Percentiles rank a stretch among this genome's conserved stretches.
Conservation (phyloP, 768 basidiomycete species). For the Mycena galopus region DNA sequence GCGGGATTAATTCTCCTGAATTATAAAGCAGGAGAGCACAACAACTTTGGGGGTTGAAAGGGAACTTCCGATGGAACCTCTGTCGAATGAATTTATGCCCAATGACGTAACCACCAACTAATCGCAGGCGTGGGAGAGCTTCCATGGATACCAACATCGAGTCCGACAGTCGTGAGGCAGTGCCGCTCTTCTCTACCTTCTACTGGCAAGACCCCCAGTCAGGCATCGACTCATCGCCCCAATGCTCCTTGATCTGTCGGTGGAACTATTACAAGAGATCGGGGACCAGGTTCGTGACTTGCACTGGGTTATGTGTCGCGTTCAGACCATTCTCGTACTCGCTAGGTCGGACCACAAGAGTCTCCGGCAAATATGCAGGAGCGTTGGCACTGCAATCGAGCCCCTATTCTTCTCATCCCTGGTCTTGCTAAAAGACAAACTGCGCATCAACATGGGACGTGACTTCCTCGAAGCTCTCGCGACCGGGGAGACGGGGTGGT, state of each 20-base stretch:
- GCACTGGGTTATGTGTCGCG: background rate
- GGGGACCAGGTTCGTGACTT: background rate
- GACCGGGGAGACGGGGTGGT: slow-evolving; percentile 5
- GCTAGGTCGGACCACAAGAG: background rate
- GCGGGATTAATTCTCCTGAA: no score
- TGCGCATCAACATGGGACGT: background rate
- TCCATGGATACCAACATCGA: background rate
- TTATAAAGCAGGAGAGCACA: no score
- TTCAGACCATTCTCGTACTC: background rate
- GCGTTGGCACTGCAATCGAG: background rate
- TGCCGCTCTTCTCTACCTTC: background rate
- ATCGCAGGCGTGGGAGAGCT: background rate
- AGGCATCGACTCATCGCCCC: background rate
- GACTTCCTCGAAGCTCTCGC: background rate
- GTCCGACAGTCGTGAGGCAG: background rate
- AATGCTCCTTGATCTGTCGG: background rate
- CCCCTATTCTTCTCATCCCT: slow-evolving; percentile 1
- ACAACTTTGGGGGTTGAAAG: no score
- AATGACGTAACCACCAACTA: background rate
- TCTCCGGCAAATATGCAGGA: background rate
- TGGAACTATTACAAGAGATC: background rate
- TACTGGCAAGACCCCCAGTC: background rate
- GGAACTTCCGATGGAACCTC: no score
- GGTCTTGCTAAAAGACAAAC: background rate
- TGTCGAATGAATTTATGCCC: no score